phyloP scores from a whole-genome alignment of 805 yeast species.

The Candida cerambycidarum region DNA sequence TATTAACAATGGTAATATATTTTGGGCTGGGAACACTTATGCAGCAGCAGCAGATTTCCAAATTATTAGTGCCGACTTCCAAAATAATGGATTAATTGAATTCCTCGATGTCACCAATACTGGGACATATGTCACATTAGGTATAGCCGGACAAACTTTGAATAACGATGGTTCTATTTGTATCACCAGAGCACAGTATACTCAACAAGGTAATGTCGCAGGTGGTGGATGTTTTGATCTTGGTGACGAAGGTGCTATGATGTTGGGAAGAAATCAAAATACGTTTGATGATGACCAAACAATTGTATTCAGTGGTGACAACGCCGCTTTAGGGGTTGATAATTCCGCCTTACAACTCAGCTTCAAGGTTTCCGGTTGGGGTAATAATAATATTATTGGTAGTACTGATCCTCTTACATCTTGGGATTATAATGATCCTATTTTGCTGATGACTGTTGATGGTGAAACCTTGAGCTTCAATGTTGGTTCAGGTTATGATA shows the following conservation, averaged over 20 bases:
- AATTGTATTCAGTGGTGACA: constrained; percentile 6
- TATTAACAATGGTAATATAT: constrained; percentile 21
- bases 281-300: constrained; percentile 4
- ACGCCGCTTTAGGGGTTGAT: constrained; percentile 3
- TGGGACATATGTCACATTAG: constrained; percentile 14
- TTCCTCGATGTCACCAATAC: constrained; percentile 13
- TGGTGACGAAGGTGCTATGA: constrained; percentile 12
- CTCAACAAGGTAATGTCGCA: constrained; percentile 16
- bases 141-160: constrained; percentile 13
- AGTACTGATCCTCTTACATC: constrained; percentile 10
- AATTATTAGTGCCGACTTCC: constrained; percentile 13
- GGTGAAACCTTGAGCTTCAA: constrained; percentile 9
- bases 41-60: constrained; percentile 12
- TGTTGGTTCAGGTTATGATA: constrained; percentile 22
- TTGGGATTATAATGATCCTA: constrained; percentile 4
- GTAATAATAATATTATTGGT: constrained; percentile 24
- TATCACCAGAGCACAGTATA: constrained; percentile 17
- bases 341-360: neutral
- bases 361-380: constrained; percentile 22
- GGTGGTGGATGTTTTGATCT: constrained; percentile 27
- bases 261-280: neutral
- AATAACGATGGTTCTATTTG: constrained; percentile 26
- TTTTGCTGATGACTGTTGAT: neutral
- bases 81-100: constrained; percentile 16
- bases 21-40: constrained; percentile 18